These are phyloP conservation scores for Penicillium sp. DNA, from an alignment of 2,329 filamentous ascomycete species.

Conservation along the genomic window DNA sequence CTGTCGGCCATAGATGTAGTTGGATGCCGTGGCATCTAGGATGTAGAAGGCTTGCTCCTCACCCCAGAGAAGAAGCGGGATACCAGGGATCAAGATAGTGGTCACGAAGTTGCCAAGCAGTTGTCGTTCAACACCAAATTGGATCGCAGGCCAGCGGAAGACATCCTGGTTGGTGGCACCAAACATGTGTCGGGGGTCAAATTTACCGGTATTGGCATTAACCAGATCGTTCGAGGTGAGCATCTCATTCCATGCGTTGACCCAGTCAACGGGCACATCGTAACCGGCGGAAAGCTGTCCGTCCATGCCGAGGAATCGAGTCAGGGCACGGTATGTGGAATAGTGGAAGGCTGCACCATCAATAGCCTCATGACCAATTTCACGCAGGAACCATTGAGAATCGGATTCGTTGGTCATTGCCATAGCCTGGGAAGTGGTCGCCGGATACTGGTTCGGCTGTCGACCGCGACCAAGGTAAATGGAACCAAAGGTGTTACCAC, in stretches of 20 bases:
- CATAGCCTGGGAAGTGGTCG: conserved; percentile 52
- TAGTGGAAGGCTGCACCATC: conserved; percentile 67
- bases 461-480: conserved; percentile 65
- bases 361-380: conserved; percentile 57
- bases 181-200: conserved; percentile 67
- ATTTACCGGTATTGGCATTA: conserved; percentile 62
- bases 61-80: conserved; percentile 64
- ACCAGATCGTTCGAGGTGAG: conserved; percentile 61
- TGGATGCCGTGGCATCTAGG: conserved; percentile 64
- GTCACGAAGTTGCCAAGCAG: conserved; percentile 62
- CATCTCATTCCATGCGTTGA: conserved; percentile 59
- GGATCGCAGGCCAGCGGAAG: conserved; percentile 65
- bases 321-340: conserved; percentile 62
- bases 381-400: conserved; percentile 56
- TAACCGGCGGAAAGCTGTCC: conserved; percentile 58
- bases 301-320: conserved; percentile 63
- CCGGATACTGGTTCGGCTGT: conserved; percentile 55
- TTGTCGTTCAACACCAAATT: conserved; percentile 60
- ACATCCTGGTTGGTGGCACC: conserved; percentile 69
- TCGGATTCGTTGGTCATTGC: conserved; percentile 51
- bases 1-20: conserved; percentile 68
- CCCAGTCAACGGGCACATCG: conserved; percentile 59
- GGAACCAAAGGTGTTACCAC: conserved; percentile 63
- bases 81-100: conserved; percentile 63
- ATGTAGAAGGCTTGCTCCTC: conserved; percentile 69